Base-by-base conservation (phyloP, 2,329 filamentous ascomycete genomes). In the Trichoderma sp. region DNA sequence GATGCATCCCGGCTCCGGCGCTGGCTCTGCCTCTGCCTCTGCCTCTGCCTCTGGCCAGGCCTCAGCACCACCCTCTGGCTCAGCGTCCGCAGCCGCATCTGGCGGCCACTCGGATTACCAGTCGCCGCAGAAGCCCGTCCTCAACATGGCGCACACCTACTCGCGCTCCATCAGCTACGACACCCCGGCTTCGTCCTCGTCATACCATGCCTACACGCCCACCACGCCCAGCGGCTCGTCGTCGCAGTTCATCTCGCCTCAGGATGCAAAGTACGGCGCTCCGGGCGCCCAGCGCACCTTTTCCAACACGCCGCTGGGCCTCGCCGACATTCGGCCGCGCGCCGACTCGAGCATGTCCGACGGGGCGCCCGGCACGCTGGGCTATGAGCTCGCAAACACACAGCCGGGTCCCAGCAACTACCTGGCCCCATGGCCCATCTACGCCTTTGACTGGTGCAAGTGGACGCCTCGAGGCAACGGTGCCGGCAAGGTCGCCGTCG, bases 361-460 rank as follows among this genome's bases (percentile, higher is more conserved):
- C 70, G 86, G 88, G 57, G 80, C 85, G 15, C 82, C 88, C 48
- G 88, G 88, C 78, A 77, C 82, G 77, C 69, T 83, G 48, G 81
- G 85, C 59, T 90, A 90, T 74, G 90, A 93, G 72, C 82, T 87
- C 59, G 85, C 87, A 68, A 85, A 86, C 74, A 75, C 86, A 68
- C 81, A 86, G 77, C 76, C 89, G 74, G 77, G 91, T 74, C 96
- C 94, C 68, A 96, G 92, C 82, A 97, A 94, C 76, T 97, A 97
- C 74, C 80, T 96, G 68, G 93, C 94, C 5, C 93, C 94, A 0
- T 99, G 95, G 92, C 90, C 93, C 15, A 89, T 96, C 63, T 99
- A 98, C 76, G 94, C 95, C 14, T 94, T 96, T 72, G 95, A 99
- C 79, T 99, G 95, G 95, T 99, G 95, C 81, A 99, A 99, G 78